phyloP scores from a whole-genome alignment of 2,329 filamentous ascomycete genomes.

The Fusarium setosum region DNA sequence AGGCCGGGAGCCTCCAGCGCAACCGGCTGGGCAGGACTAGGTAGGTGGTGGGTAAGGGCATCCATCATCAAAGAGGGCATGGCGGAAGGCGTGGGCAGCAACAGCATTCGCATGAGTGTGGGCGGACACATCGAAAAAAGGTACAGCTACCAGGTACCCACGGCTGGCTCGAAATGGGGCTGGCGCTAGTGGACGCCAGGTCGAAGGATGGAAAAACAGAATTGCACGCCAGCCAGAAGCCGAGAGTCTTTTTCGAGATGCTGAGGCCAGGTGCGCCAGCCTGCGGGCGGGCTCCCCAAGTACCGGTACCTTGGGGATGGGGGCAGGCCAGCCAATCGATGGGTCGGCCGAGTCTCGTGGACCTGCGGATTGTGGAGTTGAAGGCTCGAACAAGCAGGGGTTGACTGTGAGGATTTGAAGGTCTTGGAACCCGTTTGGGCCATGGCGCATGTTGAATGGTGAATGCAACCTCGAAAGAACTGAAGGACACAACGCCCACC shows the following conservation, averaged over 20 bases:
- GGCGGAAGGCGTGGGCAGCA: background rate
- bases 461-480: slow-evolving; percentile 35
- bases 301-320: slow-evolving; percentile 40
- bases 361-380: slow-evolving; percentile 40
- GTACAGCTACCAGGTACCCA: slow-evolving; percentile 18
- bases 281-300: slow-evolving; percentile 20
- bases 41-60: slow-evolving; percentile 18
- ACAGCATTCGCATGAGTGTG: background rate
- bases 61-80: background rate
- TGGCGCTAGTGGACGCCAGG: slow-evolving; percentile 40
- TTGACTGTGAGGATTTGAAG: slow-evolving; percentile 35
- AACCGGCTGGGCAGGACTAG: background rate
- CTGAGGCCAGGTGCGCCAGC: slow-evolving; percentile 12
- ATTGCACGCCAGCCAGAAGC: slow-evolving; percentile 16
- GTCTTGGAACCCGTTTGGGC: slow-evolving; percentile 39
- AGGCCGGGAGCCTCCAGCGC: slow-evolving; percentile 4
- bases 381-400: slow-evolving; percentile 41
- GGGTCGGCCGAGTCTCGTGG: slow-evolving; percentile 36
- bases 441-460: slow-evolving; percentile 34
- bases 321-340: slow-evolving; percentile 38
- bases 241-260: slow-evolving; percentile 18
- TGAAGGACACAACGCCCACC: slow-evolving; percentile 27
- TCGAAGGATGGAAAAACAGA: slow-evolving; percentile 41
- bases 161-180: slow-evolving; percentile 34
- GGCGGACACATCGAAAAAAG: background rate